Conservation (phyloP, 2,329 filamentous ascomycete genomes). For the Aspergillus sp. region DNA sequence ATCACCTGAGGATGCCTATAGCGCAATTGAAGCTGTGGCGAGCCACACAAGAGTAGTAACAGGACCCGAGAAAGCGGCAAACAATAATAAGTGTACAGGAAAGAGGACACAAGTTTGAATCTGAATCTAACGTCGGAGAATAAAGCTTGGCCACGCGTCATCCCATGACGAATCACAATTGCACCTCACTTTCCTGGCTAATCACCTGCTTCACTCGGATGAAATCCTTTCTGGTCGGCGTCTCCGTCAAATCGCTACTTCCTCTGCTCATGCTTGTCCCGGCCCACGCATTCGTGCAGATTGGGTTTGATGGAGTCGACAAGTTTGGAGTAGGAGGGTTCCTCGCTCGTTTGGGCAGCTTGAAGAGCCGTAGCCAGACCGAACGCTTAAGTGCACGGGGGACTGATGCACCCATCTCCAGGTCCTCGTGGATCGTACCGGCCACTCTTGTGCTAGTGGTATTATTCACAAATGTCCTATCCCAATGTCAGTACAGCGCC, state of each 20-base stretch:
- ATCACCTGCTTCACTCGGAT: constrained; percentile 36
- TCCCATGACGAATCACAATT: constrained; percentile 15
- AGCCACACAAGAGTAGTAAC: no score
- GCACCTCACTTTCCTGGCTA: constrained; percentile 30
- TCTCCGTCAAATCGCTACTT: constrained; percentile 21
- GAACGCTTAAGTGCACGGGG: neutral
- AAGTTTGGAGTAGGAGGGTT: constrained; percentile 17
- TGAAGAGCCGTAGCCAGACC: no score
- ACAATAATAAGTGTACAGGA: no score
- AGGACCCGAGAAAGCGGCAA: no score
- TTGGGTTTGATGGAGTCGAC: constrained; percentile 20
- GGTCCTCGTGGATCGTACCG: neutral
- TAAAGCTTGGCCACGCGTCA: neutral
- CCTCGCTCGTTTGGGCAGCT: neutral
- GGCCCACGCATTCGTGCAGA: constrained; percentile 35
- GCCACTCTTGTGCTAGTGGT: neutral
- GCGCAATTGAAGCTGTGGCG: no score
- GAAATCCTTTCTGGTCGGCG: constrained; percentile 15
- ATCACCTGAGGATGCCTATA: neutral
- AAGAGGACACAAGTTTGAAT: no score
- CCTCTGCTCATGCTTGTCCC: constrained; percentile 21
- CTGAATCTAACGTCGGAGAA: neutral
- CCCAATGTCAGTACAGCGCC: constrained; percentile 2
- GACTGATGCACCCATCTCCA: neutral
- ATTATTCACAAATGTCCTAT: constrained; percentile 9